A percentile compares a stretch with the other conserved stretches of the same genome.
Conservation (phyloP, 1,284 basidiomycete species). For the Coniophora puteana region DNA sequence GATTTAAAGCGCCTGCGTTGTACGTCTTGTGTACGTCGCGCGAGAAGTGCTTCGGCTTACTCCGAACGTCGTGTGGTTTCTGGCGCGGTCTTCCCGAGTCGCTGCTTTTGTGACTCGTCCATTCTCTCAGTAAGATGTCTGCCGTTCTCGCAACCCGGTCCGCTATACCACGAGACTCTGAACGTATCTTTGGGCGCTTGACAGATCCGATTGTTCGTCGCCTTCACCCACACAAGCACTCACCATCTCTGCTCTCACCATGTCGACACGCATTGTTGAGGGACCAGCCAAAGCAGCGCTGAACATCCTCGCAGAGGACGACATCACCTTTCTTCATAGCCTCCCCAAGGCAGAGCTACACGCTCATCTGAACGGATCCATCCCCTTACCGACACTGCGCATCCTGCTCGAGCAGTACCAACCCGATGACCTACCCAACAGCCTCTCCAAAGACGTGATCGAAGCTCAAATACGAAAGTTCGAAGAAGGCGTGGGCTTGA, state of each 20-base stretch:
- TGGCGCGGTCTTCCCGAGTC: too few relatives aligned
- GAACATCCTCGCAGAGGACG: conserved; percentile 42
- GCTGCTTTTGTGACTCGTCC: too few relatives aligned
- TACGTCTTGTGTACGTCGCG: too few relatives aligned
- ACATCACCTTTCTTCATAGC: conserved; percentile 53
- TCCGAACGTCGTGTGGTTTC: too few relatives aligned
- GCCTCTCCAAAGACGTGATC: conserved; percentile 8
- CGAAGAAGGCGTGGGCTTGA: conserved; percentile 46
- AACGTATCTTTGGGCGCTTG: too few relatives aligned
- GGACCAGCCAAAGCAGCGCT: conserved; percentile 43
- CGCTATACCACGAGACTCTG: too few relatives aligned
- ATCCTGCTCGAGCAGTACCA: conserved; percentile 59
- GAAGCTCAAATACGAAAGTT: conserved; percentile 28
- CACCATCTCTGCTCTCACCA: background rate
- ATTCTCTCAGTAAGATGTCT: too few relatives aligned
- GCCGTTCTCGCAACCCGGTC: too few relatives aligned
- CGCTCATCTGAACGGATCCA: conserved; percentile 80
- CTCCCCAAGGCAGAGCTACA: conserved; percentile 81
- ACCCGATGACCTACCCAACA: conserved; percentile 12
- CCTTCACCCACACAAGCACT: too few relatives aligned
- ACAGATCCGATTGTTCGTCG: too few relatives aligned
- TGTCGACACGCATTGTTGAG: conserved; percentile 15
- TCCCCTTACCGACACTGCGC: conserved; percentile 63
- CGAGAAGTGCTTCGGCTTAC: too few relatives aligned
- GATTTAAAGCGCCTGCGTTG: too few relatives aligned